Conservation (phyloP, 495 filamentous ascomycete species). For the Sphaerosporella brunnea region DNA sequence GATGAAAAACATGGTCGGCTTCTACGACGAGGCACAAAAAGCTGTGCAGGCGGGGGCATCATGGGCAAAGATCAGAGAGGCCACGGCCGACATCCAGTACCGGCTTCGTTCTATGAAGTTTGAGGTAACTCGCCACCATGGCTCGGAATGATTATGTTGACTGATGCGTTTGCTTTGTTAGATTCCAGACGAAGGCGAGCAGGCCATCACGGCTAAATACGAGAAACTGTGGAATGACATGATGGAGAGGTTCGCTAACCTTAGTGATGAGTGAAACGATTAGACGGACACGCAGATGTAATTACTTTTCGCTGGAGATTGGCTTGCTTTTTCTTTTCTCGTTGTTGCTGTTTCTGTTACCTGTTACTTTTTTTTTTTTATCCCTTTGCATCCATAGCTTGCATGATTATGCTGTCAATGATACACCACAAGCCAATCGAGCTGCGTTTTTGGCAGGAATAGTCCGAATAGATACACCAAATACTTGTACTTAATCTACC, state of each 20-base stretch:
- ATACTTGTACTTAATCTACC: too few relatives aligned
- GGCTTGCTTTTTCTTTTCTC: too few relatives aligned
- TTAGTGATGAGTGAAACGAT: constrained; percentile 77
- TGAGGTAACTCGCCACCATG: too few relatives aligned
- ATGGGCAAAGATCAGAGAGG: constrained; percentile 84
- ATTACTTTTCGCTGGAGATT: not conserved
- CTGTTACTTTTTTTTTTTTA: not conserved
- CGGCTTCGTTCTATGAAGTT: constrained; percentile 87
- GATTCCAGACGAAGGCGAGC: constrained; percentile 26
- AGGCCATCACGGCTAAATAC: constrained; percentile 39
- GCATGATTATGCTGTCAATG: too few relatives aligned
- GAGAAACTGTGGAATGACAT: constrained; percentile 78
- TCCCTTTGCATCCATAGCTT: not conserved
- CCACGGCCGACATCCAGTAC: constrained; percentile 68
- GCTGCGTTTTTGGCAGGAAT: too few relatives aligned
- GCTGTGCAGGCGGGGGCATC: constrained; percentile 71
- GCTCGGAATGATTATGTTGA: too few relatives aligned
- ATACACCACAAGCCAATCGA: too few relatives aligned
- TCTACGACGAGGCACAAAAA: constrained; percentile 94
- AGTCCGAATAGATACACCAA: too few relatives aligned
- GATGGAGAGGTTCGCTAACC: constrained; percentile 88
- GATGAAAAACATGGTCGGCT: constrained; percentile 98
- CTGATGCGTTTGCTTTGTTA: too few relatives aligned
- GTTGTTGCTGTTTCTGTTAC: not conserved
- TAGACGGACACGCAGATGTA: not conserved